Percentiles rank a stretch among this genome's conserved stretches.
Evolutionary conservation across 208 protist species (phyloP).

Genomic region (Acanthamoeba healyi): DNA sequence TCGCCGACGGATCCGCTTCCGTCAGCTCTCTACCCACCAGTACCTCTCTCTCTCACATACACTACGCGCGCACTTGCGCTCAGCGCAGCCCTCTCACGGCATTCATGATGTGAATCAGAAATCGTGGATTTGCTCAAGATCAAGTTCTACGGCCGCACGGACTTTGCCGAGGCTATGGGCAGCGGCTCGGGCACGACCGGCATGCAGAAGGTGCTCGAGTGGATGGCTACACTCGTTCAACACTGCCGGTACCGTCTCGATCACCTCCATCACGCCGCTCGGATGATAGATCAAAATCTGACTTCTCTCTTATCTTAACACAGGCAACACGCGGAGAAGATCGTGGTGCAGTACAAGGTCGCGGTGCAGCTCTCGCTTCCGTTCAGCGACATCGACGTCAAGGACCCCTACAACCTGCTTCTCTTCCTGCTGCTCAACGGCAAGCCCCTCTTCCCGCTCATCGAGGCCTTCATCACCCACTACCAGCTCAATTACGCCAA

Average conservation of each 20-base stretch:
- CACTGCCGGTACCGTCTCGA: conserved; percentile 39
- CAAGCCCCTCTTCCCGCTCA: conserved; percentile 58
- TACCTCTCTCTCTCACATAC: neutral
- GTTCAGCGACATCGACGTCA: conserved; percentile 31
- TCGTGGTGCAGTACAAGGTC: conserved; percentile 69
- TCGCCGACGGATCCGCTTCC: conserved; percentile 25
- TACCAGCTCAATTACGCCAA: conserved; percentile 57
- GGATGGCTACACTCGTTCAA: neutral
- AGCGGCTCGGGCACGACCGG: conserved; percentile 1
- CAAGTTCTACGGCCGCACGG: conserved; percentile 18
- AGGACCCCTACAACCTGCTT: conserved; percentile 68
- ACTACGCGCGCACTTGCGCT: neutral
- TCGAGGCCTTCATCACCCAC: conserved; percentile 66
- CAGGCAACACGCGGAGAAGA: conserved; percentile 56
- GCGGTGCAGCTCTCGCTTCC: conserved; percentile 26
- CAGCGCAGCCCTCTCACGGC: too few relatives aligned
- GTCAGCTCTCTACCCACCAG: conserved; percentile 18
- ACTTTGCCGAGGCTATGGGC: conserved; percentile 32
- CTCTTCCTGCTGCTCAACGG: conserved; percentile 61
- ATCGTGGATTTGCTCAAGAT: conserved; percentile 26
- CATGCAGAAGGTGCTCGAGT: conserved; percentile 34
- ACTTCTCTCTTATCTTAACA: neutral
- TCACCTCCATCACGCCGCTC: neutral
- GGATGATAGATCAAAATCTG: too few relatives aligned
- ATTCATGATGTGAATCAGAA: neutral